Evolutionary conservation across 441 rosid species (phyloP).

Genomic region (Pelargonium cotyledonis): DNA sequence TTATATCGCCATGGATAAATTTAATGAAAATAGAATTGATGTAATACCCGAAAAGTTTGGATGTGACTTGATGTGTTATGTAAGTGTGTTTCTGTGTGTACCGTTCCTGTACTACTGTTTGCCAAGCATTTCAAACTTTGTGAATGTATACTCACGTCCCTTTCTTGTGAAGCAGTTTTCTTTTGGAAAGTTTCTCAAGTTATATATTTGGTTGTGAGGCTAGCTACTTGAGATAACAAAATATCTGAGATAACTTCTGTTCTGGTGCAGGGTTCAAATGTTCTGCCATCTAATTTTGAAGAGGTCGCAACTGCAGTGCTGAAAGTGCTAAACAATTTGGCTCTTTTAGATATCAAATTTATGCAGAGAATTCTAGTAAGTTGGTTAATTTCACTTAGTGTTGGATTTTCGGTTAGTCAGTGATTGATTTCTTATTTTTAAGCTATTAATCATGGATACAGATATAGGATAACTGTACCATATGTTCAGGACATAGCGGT

Average conservation of each 20-base stretch:
- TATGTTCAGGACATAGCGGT: neutral
- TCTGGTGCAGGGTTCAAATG: constrained; percentile 44
- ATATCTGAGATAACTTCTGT: constrained; percentile 9
- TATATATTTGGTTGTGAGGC: neutral
- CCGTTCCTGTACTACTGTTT: neutral
- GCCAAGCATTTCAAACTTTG: neutral
- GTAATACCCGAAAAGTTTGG: neutral
- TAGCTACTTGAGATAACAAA: constrained; percentile 2
- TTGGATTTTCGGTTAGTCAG: neutral
- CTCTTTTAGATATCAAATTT: constrained; percentile 53
- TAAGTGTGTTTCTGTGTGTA: neutral
- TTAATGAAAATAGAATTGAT: constrained; percentile 5
- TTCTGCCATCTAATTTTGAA: constrained; percentile 73
- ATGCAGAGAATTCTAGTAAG: constrained; percentile 71
- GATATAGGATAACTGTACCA: constrained; percentile 1
- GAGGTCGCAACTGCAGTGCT: constrained; percentile 75
- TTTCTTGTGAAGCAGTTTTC: neutral
- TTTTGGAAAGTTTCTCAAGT: neutral
- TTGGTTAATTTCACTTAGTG: constrained; percentile 8
- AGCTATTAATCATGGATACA: neutral
- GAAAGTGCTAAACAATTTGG: constrained; percentile 71
- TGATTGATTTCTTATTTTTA: constrained; percentile 8
- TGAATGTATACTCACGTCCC: neutral
- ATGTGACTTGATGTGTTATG: neutral
- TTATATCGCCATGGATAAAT: neutral